Conservation (phyloP, 768 basidiomycete species). For the Auriscalpium microsporum region DNA sequence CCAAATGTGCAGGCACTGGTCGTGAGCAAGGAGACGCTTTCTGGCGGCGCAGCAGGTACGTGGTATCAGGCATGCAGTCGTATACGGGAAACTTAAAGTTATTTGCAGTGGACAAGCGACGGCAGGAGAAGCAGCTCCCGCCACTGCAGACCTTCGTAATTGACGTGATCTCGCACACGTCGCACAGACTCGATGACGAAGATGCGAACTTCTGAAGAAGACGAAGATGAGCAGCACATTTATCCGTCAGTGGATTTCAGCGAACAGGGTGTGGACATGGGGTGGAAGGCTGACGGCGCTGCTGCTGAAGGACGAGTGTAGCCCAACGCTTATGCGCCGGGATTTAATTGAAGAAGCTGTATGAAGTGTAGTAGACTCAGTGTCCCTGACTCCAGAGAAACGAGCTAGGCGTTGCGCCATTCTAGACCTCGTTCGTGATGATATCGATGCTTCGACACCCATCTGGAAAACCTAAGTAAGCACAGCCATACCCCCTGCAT, state of each 20-base stretch:
- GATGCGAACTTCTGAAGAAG: constrained; percentile 65
- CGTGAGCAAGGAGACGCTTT: constrained; percentile 80
- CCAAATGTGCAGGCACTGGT: constrained; percentile 86
- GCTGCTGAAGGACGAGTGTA: too few species aligned
- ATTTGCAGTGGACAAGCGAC: constrained; percentile 51
- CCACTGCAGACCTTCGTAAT: constrained; percentile 67
- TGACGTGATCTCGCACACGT: constrained; percentile 76
- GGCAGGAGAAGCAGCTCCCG: constrained; percentile 48
- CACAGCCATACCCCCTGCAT: not conserved
- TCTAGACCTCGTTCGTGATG: constrained; percentile 95
- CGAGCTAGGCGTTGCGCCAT: constrained; percentile 74
- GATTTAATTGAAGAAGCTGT: too few species aligned
- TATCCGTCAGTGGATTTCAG: constrained; percentile 81
- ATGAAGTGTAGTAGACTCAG: too few species aligned
- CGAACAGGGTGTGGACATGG: constrained; percentile 16
- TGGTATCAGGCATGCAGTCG: not conserved
- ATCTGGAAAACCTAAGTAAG: constrained; percentile 35
- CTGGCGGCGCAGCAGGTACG: constrained; percentile 64
- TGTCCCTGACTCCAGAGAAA: too few species aligned
- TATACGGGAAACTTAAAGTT: not conserved
- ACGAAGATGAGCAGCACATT: constrained; percentile 93
- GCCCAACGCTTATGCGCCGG: too few species aligned
- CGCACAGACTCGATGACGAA: constrained; percentile 47
- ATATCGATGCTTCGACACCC: constrained; percentile 98
- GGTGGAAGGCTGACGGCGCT: not conserved